Evolutionary conservation across 768 basidiomycete species (phyloP), one percentile per base, ranked within the genome.

Genomic region (Pholiota conissans): DNA sequence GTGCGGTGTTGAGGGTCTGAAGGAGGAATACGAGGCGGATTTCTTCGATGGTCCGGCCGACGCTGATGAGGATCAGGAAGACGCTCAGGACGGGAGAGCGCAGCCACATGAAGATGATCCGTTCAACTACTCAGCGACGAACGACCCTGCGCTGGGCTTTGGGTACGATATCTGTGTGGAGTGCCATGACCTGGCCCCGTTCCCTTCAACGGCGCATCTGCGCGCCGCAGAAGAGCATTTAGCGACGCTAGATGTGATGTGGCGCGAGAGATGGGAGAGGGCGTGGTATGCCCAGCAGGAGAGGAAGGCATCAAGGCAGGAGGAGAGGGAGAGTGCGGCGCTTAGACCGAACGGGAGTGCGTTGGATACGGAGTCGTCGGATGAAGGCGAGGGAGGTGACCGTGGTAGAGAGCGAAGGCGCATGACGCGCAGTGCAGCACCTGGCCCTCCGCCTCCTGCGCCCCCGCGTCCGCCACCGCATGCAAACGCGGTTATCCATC

Each of bases 91-190:
- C n/a, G 40, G 37, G 42, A 37, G 24, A 24, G 16, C 26, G 39
- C 49, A 54, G 49, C 46, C 54, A 26, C 58, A 59, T 20, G 55
- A 61, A 4, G 75, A 76, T 35, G 77, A 79, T 59, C 76, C 76
- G 8, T 81, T 83, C 65, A 71, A 76, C 49, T 80, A 75, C 49
- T 45, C 55, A 3, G 59, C 64, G 18, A 79, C 76, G 35, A 83
- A 82, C 61, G 69, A 76, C 56, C 79, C 80, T 0, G 61, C 60
- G 27, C 64, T 74, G n/a, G 86, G 85, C 30, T 75, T 80, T 58
- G 91, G 90, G 14, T 94, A 86, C 66, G 88, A 93, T 65, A 83
- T 96, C 40, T 95, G 92, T 69, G 83, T 96, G 59, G 93, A 96
- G 73, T 92, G 91, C 67, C 89, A 91, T 65, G 91, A 95, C 61